Base-by-base conservation (phyloP, 331 rosid species). In the Arachis monticola region DNA sequence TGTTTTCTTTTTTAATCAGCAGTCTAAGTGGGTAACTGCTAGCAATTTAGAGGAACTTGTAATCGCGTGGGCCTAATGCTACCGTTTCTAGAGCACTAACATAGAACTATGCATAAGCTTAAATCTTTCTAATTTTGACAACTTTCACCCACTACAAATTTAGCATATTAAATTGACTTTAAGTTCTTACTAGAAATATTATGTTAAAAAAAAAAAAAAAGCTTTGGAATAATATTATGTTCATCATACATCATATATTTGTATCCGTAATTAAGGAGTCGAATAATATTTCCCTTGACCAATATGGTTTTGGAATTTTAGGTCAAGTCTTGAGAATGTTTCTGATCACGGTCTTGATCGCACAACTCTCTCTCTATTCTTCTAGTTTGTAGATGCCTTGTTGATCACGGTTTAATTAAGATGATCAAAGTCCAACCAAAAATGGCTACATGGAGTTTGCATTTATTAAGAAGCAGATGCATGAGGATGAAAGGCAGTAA, bases 11-110 rank as follows among this genome's bases (percentile, higher is more conserved):
- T 51, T 10, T 11, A 11, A 51, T 68, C 62, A 65, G 85, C 79
- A 80, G 87, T 80, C 87, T 70, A 6, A 42, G 70, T 73, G 87
- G 70, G 83, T 56, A 61, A 64, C 81, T 64, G 65, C 52, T 12
- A 57, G 73, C 12, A 50, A 31, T 30, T 67, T 50, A 13, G 60
- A 48, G 60, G 11, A 30, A 6, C 77, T 69, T 73, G 72, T 72
- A 80, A 83, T 81, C 89, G 87, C 62, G 88, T 87, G 92, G 86
- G 47, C 76, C 64, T 53, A 44, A 53, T 70, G 66, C 67, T 80
- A 35, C 6, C 50, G 42, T 46, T 69, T 61, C 67, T 57, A 71
- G 70, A 70, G 32, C 48, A 47, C 22, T 1, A 9, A 2, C 75
- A 38, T 38, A 38, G 41, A 78, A 76, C 55, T 72, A 7, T 56